Conservation (phyloP, 176 grass and related monocot genomes). For the Cenchrus purpureus region DNA sequence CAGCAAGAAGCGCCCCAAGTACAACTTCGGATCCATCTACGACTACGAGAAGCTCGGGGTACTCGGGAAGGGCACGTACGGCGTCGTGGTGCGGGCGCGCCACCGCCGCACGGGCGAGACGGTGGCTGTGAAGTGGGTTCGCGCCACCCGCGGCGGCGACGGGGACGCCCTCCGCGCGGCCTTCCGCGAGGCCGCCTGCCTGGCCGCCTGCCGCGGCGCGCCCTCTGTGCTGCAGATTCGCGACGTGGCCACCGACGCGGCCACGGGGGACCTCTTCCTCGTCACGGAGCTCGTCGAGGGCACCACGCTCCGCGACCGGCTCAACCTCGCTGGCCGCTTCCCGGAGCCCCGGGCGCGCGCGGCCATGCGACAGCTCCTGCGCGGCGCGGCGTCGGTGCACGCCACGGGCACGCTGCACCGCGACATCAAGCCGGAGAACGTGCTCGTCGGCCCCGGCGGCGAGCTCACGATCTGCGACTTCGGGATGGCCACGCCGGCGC, state of each 20-base stretch:
- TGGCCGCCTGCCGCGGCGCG: neutral
- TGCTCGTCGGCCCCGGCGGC: neutral
- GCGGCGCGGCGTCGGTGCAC: neutral
- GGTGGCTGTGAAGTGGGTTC: constrained; percentile 23
- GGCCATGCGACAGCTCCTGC: constrained; percentile 1
- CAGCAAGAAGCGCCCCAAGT: neutral
- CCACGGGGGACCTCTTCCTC: constrained; percentile 6
- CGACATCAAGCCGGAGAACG: constrained; percentile 19
- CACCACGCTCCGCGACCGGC: neutral
- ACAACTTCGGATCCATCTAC: constrained; percentile 5
- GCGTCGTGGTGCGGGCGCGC: neutral
- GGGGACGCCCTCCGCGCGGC: neutral
- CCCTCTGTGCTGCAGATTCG: neutral
- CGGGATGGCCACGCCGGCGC: neutral
- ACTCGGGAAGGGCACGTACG: constrained; percentile 22
- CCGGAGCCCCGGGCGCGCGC: neutral
- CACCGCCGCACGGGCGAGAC: neutral
- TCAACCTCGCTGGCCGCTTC: neutral
- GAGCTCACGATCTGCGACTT: constrained; percentile 33
- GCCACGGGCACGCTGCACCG: neutral
- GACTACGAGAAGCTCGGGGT: constrained; percentile 17
- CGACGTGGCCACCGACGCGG: neutral
- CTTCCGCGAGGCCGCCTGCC: constrained; percentile 1
- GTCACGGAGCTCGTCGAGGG: constrained; percentile 20
- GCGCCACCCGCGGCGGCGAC: neutral